Evolutionary conservation across 2,329 filamentous ascomycete species (phyloP), one percentile per base, ranked within the genome.

Genomic region (Fusarium luffae): DNA sequence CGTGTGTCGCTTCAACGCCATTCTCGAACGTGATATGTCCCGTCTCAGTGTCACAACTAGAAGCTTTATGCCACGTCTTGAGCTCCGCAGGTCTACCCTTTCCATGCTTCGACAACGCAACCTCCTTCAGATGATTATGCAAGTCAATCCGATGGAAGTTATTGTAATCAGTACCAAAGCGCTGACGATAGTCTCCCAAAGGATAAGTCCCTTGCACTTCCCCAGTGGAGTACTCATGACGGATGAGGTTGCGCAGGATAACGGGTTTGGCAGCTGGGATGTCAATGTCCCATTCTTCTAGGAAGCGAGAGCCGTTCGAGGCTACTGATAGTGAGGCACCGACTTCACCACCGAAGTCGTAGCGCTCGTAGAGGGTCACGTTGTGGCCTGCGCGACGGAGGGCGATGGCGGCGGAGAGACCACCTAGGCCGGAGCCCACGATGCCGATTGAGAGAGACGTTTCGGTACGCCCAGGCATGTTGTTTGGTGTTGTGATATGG

Each of bases 251-350:
- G 2, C 41, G 52, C 11, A 65, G 1, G 0, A 65, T 50, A 4
- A 65, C 59, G 10, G 62, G 62, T 4, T 64, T 57, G 21, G 59
- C 62, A 13, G 61, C 44, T 8, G 60, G 51, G 13, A 65, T 65
- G 21, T 64, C 54, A 7, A 64, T 44, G 88, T 77, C 82, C 89
- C 89, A 91, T 73, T 89, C 85, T 59, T 88, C 83, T 6, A 90
- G 77, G 87, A 87, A 90, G 34, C 85, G 82, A 3, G 88, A 88
- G 2, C 88, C 88, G 52, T 91, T 90, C 4, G 89, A 88, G 4
- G 88, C 88, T 63, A 87, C 89, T 3, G 84, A 87, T 4, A 89
- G 82, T 4, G 87, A 89, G 2, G 87, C 87, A 11, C 89, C 89
- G 1, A 88, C 88, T 75, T 90, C 88, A 13, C 88, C 87, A 2